Base-by-base conservation (phyloP, 129 eudicot genomes). In the Pulicaria dysenterica region DNA sequence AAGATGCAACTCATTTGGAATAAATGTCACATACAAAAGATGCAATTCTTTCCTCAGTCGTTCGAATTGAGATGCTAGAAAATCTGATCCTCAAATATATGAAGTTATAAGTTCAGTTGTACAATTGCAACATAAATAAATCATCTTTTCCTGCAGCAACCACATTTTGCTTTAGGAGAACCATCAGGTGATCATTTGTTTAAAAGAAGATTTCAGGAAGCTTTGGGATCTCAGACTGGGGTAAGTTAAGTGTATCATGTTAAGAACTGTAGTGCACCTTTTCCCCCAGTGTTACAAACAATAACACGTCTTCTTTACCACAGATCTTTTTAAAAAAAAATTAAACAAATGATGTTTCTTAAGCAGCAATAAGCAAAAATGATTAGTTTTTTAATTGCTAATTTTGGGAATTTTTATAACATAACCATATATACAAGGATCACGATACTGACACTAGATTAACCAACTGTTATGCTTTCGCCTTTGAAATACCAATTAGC, bases 161-260 rank as follows among this genome's bases (percentile, higher is more conserved):
- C 96, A 16, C 72, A 83, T 77, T 73, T 84, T 74, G 56, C 85
- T 13, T 70, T 72, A 82, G 89, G 80, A 34, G 93, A 81, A 84
- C 67, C 66, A 4, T 71, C 82, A 3, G 63, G 73, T 45, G 67
- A 71, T 54, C 82, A 71, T 63, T 53, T 63, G 53, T 56, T 89
- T 13, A 82, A 80, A 69, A 88, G 87, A 82, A 86, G 88, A 83
- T 79, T 85, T 48, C 88, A 70, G 56, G 95, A 82, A 67, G 67
- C 63, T 63, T 71, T 78, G 61, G 82, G 77, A 62, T 62, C 73
- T 7, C 82, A 70, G 63, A 84, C 73, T 49, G 86, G 82, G 83
- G 95, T 92, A 73, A 76, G 88, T 72, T 59, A 24, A 58, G 55
- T 54, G 16, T 54, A 40, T 69, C 64, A 53, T 50, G 34, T 69